phyloP scores from a whole-genome alignment of 305 asterid genomes.

The Ruellia speciosa region DNA sequence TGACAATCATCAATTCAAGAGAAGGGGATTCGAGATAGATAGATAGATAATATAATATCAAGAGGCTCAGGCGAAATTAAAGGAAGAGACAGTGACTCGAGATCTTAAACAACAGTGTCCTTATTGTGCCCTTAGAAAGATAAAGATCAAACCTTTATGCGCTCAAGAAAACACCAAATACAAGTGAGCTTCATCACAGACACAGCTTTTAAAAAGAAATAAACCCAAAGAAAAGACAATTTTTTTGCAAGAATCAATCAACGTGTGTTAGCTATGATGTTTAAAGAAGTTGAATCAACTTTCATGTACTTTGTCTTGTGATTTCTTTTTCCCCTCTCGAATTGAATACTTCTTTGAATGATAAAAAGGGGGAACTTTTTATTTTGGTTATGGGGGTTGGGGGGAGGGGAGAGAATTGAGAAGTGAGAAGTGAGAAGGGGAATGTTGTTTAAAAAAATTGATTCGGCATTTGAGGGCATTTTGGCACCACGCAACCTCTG shows the following conservation, averaged over 20 bases:
- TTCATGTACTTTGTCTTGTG: constrained; percentile 18
- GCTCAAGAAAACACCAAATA: constrained; percentile 20
- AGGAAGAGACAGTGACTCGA: constrained; percentile 23
- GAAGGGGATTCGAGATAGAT: constrained; percentile 13
- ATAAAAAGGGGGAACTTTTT: not conserved
- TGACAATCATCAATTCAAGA: constrained; percentile 18
- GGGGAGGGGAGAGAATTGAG: constrained; percentile 2
- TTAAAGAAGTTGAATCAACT: constrained; percentile 23
- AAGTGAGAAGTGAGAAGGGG: not conserved
- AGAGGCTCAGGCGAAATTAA: constrained; percentile 19
- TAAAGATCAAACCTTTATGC: constrained; percentile 10
- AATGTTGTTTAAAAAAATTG: constrained; percentile 23
- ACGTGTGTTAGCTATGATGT: constrained; percentile 24
- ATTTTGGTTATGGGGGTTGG: constrained; percentile 24
- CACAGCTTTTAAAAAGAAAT: constrained; percentile 9
- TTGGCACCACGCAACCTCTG: constrained; percentile 25
- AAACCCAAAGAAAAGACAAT: constrained; percentile 2
- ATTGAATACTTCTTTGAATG: not conserved
- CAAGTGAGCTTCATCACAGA: constrained; percentile 7
- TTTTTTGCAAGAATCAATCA: constrained; percentile 27
- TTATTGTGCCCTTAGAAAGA: constrained; percentile 3
- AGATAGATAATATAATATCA: constrained; percentile 8
- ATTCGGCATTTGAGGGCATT: not conserved
- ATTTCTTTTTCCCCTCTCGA: not conserved
- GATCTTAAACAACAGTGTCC: constrained; percentile 24